A percentile compares a stretch with the other conserved stretches of the same genome.
These are phyloP conservation scores for Chaetomiaceae sp. DNA, from an alignment of 2,329 filamentous ascomycete genomes.

Conservation along the genomic window DNA sequence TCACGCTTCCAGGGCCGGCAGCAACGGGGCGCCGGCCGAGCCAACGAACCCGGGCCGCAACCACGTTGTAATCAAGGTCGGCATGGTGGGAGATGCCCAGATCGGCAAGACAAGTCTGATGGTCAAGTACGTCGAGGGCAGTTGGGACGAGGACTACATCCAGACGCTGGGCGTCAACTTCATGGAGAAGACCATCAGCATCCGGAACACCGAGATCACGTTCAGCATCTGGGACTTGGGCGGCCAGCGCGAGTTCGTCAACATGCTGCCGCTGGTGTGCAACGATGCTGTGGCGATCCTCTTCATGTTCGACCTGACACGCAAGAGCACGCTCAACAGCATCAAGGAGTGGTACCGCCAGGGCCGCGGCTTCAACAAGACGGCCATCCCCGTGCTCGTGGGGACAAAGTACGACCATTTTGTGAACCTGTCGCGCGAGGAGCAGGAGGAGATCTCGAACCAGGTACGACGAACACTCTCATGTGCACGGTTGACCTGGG, in stretches of 20 bases:
- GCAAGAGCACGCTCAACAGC: constrained; percentile 96
- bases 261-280: constrained; percentile 98
- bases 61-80: constrained; percentile 95
- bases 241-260: constrained; percentile 97
- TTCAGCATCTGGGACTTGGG: constrained; percentile 99
- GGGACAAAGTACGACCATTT: constrained; percentile 99
- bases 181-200: constrained; percentile 99
- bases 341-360: constrained; percentile 99
- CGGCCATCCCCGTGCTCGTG: constrained; percentile 94
- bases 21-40: constrained; percentile 31
- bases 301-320: constrained; percentile 98
- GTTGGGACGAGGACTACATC: constrained; percentile 99
- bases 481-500: neutral
- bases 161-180: constrained; percentile 98
- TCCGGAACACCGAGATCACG: constrained; percentile 98
- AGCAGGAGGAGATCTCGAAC: constrained; percentile 97
- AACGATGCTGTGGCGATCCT: constrained; percentile 97
- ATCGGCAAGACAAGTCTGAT: constrained; percentile 99
- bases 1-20: constrained; percentile 38
- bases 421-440: constrained; percentile 94
- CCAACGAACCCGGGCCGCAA: constrained; percentile 47
- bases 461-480: constrained; percentile 53
- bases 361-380: constrained; percentile 98
- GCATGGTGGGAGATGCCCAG: constrained; percentile 98
- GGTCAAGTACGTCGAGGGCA: constrained; percentile 99